Evolutionary conservation across 176 grass and related monocot species (phyloP), one percentile per base, ranked within the genome.

Genomic region (Ananas comosus): DNA sequence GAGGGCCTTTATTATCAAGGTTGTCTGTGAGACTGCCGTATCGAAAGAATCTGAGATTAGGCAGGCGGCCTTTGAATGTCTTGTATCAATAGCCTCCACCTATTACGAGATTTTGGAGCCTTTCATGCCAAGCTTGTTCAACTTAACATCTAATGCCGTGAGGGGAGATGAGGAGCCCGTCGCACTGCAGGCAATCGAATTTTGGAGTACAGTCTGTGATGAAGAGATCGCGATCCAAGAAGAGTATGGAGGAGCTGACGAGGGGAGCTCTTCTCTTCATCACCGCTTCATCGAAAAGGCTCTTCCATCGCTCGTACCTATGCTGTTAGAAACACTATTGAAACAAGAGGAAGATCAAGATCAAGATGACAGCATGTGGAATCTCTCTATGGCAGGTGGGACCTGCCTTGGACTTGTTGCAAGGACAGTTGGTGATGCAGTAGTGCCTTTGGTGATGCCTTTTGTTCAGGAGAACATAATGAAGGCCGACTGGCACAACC

Each of bases 281-380:
- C 88, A 80, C 78, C 78, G 69, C 23, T 88, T 96, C 49, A 88
- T 96, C 64, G 88, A 88, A 10, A 91, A 91, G 67, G 92, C 92
- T 57, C 88, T 96, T 18, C 83, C 88, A 75, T 86, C 81, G 67
- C 92, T 96, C 84, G 92, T 91, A 68, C 88, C 85, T 0, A 88
- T 96, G 85, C 79, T 96, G 58, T 70, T 96, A 70, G 92, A 96
- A 78, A 96, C 92, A 66, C 64, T 96, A 24, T 59, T 91, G 53
- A 91, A 96, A 73, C 88, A 96, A 84, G 92, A 96, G 77, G 85
- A 91, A 70, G 92, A 96, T 78, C 88, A 96, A 74, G 88, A 88
- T 51, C 88, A 96, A 74, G 92, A 96, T 78, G 92, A 91, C 78
- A 79, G 76, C 82, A 57, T 75, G 13, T 88, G 83, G 88, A 96